phyloP scores from a whole-genome alignment of 352 stramenopile species.

The Globisporangium recalcitrans region DNA sequence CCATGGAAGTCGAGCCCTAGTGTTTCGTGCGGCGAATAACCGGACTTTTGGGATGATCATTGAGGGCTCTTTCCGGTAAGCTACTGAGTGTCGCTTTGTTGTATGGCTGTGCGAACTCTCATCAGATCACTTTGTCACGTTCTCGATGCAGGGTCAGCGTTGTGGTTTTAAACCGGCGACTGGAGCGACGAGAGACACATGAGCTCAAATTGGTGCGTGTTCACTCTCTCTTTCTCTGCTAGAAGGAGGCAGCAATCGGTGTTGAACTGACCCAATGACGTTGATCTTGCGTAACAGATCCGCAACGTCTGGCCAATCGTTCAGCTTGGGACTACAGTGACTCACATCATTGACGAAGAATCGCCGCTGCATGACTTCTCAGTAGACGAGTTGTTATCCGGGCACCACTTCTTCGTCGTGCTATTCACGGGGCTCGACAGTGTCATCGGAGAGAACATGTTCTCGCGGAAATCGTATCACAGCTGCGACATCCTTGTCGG shows the following conservation, averaged over 20 bases:
- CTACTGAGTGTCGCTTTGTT: too few relatives aligned
- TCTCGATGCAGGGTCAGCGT: conserved; percentile 34
- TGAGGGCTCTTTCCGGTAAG: conserved; percentile 51
- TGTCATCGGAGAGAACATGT: conserved; percentile 57
- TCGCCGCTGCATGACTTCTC: conserved; percentile 43
- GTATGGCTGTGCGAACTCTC: too few relatives aligned
- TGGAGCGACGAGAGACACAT: conserved; percentile 42
- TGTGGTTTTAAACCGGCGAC: conserved; percentile 39
- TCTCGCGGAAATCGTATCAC: conserved; percentile 51
- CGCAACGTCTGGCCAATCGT: conserved; percentile 64
- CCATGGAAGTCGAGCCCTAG: conserved; percentile 43
- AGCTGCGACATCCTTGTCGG: conserved; percentile 53
- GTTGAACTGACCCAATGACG: neutral
- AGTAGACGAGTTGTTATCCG: conserved; percentile 42
- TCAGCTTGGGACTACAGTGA: conserved; percentile 47
- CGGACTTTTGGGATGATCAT: conserved; percentile 46
- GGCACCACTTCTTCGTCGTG: conserved; percentile 46
- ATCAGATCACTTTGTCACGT: neutral
- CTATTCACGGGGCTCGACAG: conserved; percentile 51
- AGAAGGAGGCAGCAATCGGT: neutral
- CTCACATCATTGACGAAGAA: conserved; percentile 49
- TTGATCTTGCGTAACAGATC: conserved; percentile 16
- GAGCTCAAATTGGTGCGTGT: conserved; percentile 36
- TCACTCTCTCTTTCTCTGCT: neutral
- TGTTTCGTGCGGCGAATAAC: conserved; percentile 59